Percentiles rank a stretch among this genome's conserved stretches.
phyloP scores from a whole-genome alignment of 2,329 filamentous ascomycete species.

The Pseudodiploospora longispora region DNA sequence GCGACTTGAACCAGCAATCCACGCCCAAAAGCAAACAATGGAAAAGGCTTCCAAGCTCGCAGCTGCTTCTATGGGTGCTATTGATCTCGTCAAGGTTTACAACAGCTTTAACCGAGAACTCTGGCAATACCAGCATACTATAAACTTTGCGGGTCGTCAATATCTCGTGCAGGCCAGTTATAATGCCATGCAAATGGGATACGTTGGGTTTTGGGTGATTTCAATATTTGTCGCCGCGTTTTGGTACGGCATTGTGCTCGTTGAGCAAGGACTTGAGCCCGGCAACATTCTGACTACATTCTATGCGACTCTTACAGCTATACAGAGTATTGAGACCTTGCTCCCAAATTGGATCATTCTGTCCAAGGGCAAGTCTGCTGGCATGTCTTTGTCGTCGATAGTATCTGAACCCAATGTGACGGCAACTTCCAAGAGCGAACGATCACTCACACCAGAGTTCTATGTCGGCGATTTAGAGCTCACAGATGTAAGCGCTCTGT shows the following conservation, averaged over 20 bases:
- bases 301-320: slow-evolving; percentile 69
- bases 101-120: slow-evolving; percentile 66
- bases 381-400: slow-evolving; percentile 49
- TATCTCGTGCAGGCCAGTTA: slow-evolving; percentile 62
- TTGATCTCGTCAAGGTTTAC: slow-evolving; percentile 81
- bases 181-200: slow-evolving; percentile 64
- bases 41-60: slow-evolving; percentile 63
- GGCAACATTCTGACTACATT: slow-evolving; percentile 76
- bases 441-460: slow-evolving; percentile 20
- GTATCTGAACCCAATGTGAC: slow-evolving; percentile 19
- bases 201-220: slow-evolving; percentile 66
- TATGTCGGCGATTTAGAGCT: slow-evolving; percentile 65
- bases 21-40: slow-evolving; percentile 59
- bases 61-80: slow-evolving; percentile 60
- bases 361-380: slow-evolving; percentile 71
- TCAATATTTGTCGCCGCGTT: slow-evolving; percentile 82
- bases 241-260: slow-evolving; percentile 72
- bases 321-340: slow-evolving; percentile 66
- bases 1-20: slow-evolving; percentile 57
- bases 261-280: slow-evolving; percentile 50
- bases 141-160: slow-evolving; percentile 49
- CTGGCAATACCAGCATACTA: slow-evolving; percentile 52
- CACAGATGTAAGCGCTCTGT: slow-evolving; percentile 46
- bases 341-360: slow-evolving; percentile 71
- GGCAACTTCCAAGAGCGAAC: slow-evolving; percentile 1